Conservation (phyloP, 371 early-diverging fungal genomes). For the Lichtheimia hyalospora region DNA sequence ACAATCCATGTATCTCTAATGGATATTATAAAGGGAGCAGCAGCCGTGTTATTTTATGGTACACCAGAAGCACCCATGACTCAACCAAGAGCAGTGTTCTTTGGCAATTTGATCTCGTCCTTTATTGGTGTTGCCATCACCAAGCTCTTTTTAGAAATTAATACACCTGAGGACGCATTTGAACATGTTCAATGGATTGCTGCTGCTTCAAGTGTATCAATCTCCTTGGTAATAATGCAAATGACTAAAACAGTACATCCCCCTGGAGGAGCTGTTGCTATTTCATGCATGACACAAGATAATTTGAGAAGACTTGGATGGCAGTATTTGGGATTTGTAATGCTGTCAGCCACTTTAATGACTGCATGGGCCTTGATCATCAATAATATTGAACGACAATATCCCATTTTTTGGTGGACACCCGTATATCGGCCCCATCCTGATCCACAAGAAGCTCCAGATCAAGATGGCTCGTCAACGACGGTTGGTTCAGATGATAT, state of each 20-base stretch:
- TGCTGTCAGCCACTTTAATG: conserved; percentile 52
- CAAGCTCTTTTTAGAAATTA: conserved; percentile 53
- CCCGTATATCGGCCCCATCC: not conserved
- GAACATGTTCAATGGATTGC: conserved; percentile 62
- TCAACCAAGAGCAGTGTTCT: conserved; percentile 68
- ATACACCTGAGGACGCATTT: conserved; percentile 21
- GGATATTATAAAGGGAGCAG: conserved; percentile 51
- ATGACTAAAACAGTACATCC: conserved; percentile 74
- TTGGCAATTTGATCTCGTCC: conserved; percentile 67
- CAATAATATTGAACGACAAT: conserved; percentile 70
- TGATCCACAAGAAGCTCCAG: conserved; percentile 1
- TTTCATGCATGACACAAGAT: conserved; percentile 56
- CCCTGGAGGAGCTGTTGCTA: conserved; percentile 72
- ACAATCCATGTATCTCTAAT: not conserved
- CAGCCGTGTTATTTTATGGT: conserved; percentile 70
- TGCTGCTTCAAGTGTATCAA: conserved; percentile 65
- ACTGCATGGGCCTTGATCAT: conserved; percentile 60
- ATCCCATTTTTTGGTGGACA: conserved; percentile 72
- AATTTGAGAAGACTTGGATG: conserved; percentile 53
- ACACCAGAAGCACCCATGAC: conserved; percentile 72
- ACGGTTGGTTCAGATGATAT: too few relatives aligned
- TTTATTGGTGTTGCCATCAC: conserved; percentile 65
- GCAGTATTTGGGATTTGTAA: conserved; percentile 61
- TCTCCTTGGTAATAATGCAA: conserved; percentile 67
- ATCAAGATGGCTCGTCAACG: not conserved